A percentile compares a stretch with the other conserved stretches of the same genome.
Conservation (phyloP, 228 moss, liverwort and hornwort species). For the Sphagnum magellanicum region DNA sequence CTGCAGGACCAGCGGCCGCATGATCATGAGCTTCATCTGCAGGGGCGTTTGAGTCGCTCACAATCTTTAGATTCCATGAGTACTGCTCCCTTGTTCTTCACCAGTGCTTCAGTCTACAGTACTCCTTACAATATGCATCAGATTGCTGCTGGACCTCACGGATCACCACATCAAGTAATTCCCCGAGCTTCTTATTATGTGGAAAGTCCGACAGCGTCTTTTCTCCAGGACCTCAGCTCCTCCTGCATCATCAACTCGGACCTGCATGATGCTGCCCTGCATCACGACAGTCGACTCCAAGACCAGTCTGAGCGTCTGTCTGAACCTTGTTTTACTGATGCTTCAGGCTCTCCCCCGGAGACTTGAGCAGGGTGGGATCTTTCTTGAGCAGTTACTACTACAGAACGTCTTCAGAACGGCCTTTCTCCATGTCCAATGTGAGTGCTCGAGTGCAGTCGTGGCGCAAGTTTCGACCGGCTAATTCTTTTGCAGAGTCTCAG, state of each 20-base stretch:
- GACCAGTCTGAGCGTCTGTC: not conserved
- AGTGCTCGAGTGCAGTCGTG: constrained; percentile 43
- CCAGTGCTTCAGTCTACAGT: constrained; percentile 18
- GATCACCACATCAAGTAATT: not conserved
- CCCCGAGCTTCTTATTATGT: constrained; percentile 21
- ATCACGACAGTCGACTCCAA: no score
- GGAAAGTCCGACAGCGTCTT: constrained; percentile 42
- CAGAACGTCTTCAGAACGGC: constrained; percentile 5
- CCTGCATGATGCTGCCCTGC: not conserved
- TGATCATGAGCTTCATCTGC: no score
- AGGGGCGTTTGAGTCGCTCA: no score
- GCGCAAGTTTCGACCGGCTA: constrained; percentile 29
- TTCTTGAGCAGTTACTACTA: constrained; percentile 49
- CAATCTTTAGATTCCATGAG: no score
- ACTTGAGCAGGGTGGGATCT: constrained; percentile 43
- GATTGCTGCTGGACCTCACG: constrained; percentile 5
- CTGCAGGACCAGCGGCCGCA: no score
- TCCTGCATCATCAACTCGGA: constrained; percentile 12
- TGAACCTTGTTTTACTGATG: constrained; percentile 18
- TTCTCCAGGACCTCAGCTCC: constrained; percentile 33
- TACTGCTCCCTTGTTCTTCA: constrained; percentile 1
- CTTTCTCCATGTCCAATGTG: constrained; percentile 40
- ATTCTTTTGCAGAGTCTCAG: not conserved
- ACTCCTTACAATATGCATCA: constrained; percentile 15
- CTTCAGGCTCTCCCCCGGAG: constrained; percentile 22